Conservation (phyloP, 176 grass and related monocot species). For the Tuctoria greenei region DNA sequence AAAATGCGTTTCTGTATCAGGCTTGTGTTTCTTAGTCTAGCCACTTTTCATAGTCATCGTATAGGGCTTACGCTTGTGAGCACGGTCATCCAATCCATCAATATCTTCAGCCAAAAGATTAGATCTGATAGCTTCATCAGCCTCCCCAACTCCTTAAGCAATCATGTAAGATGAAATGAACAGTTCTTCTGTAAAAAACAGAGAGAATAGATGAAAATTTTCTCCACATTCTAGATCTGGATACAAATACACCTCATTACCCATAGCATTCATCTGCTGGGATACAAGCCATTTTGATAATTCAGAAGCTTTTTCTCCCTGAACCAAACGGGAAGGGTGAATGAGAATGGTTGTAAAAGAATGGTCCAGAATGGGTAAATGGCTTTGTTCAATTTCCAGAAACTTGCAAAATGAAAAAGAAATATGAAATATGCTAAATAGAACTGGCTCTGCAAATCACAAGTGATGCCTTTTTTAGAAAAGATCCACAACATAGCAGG, state of each 20-base stretch:
- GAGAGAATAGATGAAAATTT: constrained; percentile 66
- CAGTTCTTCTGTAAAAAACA: constrained; percentile 60
- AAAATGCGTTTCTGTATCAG: too few species aligned
- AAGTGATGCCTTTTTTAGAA: background rate
- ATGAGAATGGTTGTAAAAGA: constrained; percentile 66
- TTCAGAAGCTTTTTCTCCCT: constrained; percentile 62
- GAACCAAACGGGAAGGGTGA: constrained; percentile 90
- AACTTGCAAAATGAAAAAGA: constrained; percentile 49
- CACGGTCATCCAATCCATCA: constrained; percentile 14
- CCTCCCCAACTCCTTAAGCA: constrained; percentile 78
- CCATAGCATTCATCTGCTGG: constrained; percentile 51
- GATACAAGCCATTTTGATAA: constrained; percentile 67
- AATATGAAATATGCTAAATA: constrained; percentile 20
- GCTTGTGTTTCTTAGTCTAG: too few species aligned
- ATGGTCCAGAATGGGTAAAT: constrained; percentile 71
- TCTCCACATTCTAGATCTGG: constrained; percentile 86
- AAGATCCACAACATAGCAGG: background rate
- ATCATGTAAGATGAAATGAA: constrained; percentile 66
- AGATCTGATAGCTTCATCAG: constrained; percentile 59
- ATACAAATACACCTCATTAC: constrained; percentile 53
- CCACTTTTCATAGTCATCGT: constrained; percentile 42
- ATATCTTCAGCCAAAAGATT: constrained; percentile 35
- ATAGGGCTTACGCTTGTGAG: constrained; percentile 57
- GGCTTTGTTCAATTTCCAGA: constrained; percentile 68
- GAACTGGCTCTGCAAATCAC: background rate